Base-by-base conservation (phyloP, 495 filamentous ascomycete genomes). In the Penicillium turbatum region DNA sequence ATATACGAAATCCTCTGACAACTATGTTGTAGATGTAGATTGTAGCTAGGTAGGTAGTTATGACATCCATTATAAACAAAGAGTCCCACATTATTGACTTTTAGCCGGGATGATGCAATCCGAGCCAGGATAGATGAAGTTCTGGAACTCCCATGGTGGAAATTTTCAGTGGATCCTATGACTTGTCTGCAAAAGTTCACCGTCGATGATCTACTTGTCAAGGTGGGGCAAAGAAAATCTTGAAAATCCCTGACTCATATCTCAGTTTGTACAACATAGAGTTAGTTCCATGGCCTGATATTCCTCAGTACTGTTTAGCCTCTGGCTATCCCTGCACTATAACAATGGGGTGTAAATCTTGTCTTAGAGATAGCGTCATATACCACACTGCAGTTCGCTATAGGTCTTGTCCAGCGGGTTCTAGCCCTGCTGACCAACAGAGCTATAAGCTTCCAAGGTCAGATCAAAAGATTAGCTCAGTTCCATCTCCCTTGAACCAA, bases 141-240 rank as follows among this genome's bases (percentile, higher is more conserved):
- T 59, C 56, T 62, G 59, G 55, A 57, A 55, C 47, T 36, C 52
- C 53, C 53, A 55, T 49, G 34, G 17, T 53, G 55, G 42, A 35
- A 46, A 40, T 48, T 36, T 36, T 27, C 29, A 49, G 30, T 60
- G 51, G 56, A 63, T 44, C 39, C 30, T n/a, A n/a, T 2, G 21
- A 24, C 21, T 24, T 24, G 21, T 46, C 35, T 46, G 51, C 21
- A 48, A 55, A 47, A 50, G 27, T 32, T 60, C 51, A 56, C 44
- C 51, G 48, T 57, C 49, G 32, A 55, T 59, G 57, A 66, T 64
- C 57, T 56, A 38, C 56, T 24, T 37, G n/a, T 35, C 37, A 9
- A 36, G 34, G 55, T 55, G 62, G 62, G 59, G 51, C 59, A 38
- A 24, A 41, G 56, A 60, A 51, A 48, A 36, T 37, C 59, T 62